Conservation (phyloP, 345 rosid species). For the Punica granatum region DNA sequence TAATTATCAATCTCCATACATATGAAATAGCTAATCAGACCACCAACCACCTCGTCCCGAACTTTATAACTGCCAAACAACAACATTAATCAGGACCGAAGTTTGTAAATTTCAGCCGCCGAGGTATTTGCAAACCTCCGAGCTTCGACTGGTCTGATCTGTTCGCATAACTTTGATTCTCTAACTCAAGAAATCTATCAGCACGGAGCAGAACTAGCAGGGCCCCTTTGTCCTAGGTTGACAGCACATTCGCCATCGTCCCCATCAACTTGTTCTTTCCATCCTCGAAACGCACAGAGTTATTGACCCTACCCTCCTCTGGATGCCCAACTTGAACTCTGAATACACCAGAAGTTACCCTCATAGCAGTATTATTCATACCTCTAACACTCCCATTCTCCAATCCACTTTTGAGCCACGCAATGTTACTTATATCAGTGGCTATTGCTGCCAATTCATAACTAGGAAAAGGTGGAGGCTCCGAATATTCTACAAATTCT, state of each 20-base stretch:
- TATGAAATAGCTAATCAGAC: background rate
- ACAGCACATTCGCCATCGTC: constrained; percentile 11
- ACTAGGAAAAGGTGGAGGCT: constrained; percentile 50
- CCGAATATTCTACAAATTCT: constrained; percentile 62
- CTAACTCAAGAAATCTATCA: background rate
- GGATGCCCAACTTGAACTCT: constrained; percentile 14
- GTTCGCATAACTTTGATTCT: background rate
- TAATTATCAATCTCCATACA: background rate
- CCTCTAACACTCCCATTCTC: constrained; percentile 39
- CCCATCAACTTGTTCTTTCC: constrained; percentile 26
- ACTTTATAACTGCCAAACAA: background rate
- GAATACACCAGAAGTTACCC: constrained; percentile 22
- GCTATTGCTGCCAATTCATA: constrained; percentile 75
- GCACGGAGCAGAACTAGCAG: background rate
- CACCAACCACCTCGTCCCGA: background rate
- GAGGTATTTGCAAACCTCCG: background rate
- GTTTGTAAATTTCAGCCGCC: background rate
- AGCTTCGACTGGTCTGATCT: background rate
- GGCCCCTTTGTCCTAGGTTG: constrained; percentile 8
- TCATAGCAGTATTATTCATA: constrained; percentile 37
- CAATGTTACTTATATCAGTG: constrained; percentile 70
- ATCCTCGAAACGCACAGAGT: constrained; percentile 26
- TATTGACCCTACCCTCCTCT: constrained; percentile 24
- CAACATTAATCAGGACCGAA: background rate
- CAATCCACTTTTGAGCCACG: constrained; percentile 82